These are phyloP conservation scores for Coemansia sp. DNA, from an alignment of 192 early-diverging fungal genomes.

Conservation along the genomic window DNA sequence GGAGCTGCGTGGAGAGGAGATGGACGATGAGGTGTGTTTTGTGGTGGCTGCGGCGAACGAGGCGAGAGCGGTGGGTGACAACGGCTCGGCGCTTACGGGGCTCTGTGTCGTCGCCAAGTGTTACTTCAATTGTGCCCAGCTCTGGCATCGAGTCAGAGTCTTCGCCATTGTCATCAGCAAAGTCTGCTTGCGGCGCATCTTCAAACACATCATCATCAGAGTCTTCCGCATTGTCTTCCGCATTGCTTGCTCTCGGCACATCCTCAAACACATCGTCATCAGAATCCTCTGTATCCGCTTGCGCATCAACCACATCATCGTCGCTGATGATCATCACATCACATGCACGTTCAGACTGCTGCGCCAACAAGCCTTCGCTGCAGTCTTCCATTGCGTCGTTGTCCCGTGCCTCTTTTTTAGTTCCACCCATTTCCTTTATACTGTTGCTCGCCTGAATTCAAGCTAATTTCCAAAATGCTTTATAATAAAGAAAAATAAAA, in stretches of 20 bases:
- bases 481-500: no score
- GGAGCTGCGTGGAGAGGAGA: constrained; percentile 3
- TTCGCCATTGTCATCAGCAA: background rate
- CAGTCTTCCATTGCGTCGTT: no score
- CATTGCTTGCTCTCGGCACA: background rate
- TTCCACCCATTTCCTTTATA: no score
- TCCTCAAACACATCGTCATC: background rate
- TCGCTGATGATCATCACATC: no score
- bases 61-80: constrained; percentile 36
- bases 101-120: constrained; percentile 14
- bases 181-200: background rate
- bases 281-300: background rate
- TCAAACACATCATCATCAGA: constrained; percentile 11
- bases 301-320: no score
- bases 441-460: no score
- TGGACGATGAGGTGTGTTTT: constrained; percentile 34
- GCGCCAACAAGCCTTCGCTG: no score
- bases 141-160: constrained; percentile 32
- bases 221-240: background rate
- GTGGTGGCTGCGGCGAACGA: constrained; percentile 38
- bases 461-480: no score
- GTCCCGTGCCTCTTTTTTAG: no score
- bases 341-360: no score
- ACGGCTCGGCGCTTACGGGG: constrained; percentile 8
- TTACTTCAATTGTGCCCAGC: constrained; percentile 48